A percentile compares a stretch with the other conserved stretches of the same genome.
Evolutionary conservation across 2,329 filamentous ascomycete species (phyloP).

Genomic region (Diaporthe capsici): DNA sequence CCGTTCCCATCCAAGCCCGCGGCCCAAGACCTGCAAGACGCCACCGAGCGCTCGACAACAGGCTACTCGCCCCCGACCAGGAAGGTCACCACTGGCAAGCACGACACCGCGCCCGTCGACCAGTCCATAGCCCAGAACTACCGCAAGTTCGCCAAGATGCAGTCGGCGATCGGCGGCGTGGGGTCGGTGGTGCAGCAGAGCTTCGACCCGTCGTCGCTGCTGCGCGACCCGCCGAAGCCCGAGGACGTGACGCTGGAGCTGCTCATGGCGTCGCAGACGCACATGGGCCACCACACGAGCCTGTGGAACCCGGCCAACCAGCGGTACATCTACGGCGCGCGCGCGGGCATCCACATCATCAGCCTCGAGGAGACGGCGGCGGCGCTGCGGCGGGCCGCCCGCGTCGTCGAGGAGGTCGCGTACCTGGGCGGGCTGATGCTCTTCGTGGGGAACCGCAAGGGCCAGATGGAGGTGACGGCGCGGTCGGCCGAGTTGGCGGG

Average conservation of each 20-base stretch:
- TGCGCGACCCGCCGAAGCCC: slow-evolving; percentile 80
- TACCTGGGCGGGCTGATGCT: slow-evolving; percentile 87
- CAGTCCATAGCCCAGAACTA: slow-evolving; percentile 51
- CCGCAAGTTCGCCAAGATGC: slow-evolving; percentile 57
- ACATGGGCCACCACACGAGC: slow-evolving; percentile 91
- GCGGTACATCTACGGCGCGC: slow-evolving; percentile 92
- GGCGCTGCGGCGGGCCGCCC: slow-evolving; percentile 92
- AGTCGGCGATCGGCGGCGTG: slow-evolving; percentile 60
- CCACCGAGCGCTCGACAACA: slow-evolving; percentile 28
- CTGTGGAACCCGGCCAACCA: slow-evolving; percentile 96
- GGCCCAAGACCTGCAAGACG: slow-evolving; percentile 17
- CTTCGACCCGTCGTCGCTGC: slow-evolving; percentile 77
- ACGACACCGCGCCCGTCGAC: slow-evolving; percentile 6
- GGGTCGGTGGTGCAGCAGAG: slow-evolving; percentile 65
- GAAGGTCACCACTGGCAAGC: background rate
- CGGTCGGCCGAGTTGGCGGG: slow-evolving; percentile 82
- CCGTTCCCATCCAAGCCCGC: background rate
- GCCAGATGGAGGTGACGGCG: slow-evolving; percentile 85
- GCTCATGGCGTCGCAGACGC: slow-evolving; percentile 87
- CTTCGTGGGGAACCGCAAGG: slow-evolving; percentile 89
- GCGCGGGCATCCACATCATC: slow-evolving; percentile 93
- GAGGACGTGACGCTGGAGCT: slow-evolving; percentile 91
- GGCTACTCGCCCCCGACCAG: slow-evolving; percentile 9
- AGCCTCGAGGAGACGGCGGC: slow-evolving; percentile 90
- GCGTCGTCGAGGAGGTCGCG: slow-evolving; percentile 89